Conservation (phyloP, 1,284 basidiomycete genomes). For the Irpex sp. region DNA sequence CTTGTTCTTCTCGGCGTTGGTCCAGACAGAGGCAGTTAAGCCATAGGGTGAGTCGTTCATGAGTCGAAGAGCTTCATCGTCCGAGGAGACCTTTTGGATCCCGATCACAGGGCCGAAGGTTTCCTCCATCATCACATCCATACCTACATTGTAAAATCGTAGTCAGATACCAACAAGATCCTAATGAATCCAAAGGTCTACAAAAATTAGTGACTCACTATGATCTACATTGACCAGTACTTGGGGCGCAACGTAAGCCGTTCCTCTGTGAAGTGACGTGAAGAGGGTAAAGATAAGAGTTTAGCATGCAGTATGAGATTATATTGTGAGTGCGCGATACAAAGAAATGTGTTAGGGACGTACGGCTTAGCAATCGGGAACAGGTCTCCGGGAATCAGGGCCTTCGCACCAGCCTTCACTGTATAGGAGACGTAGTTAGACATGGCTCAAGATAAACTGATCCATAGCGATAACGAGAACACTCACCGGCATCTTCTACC, state of each 20-base stretch:
- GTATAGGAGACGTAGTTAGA: not conserved
- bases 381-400: constrained; percentile 76
- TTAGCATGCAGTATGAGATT: constrained; percentile 6
- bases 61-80: constrained; percentile 86
- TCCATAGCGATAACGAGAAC: not conserved
- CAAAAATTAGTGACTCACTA: constrained; percentile 52
- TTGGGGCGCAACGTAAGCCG: constrained; percentile 90
- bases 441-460: not conserved
- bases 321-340: too few relatives aligned
- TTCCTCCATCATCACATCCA: constrained; percentile 94
- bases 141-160: constrained; percentile 53
- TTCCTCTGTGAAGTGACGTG: constrained; percentile 57
- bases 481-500: constrained; percentile 82
- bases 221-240: constrained; percentile 92
- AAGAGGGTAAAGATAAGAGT: constrained; percentile 4
- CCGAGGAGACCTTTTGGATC: constrained; percentile 89
- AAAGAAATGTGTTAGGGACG: constrained; percentile 22
- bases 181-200: too few relatives aligned
- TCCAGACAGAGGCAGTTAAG: constrained; percentile 95
- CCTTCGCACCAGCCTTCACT: constrained; percentile 85
- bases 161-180: not conserved
- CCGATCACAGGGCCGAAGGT: constrained; percentile 93
- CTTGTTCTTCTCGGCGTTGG: constrained; percentile 67
- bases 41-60: constrained; percentile 99
- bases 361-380: constrained; percentile 80